phyloP scores from a whole-genome alignment of 2,329 filamentous ascomycete species.

The Pyrenophora seminiperda region DNA sequence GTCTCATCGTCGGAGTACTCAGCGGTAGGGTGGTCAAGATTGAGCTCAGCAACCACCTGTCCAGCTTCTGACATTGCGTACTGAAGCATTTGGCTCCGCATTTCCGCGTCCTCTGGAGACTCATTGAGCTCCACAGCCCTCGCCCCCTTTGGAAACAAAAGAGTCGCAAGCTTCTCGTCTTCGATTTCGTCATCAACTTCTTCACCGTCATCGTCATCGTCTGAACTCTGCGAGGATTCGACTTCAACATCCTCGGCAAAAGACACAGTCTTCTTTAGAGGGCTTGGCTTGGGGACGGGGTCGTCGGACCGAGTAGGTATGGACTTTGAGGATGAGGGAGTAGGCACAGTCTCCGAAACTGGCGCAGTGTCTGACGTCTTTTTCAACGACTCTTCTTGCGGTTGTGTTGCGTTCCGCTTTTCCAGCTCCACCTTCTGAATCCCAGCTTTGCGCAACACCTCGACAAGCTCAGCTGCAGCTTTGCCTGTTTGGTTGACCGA shows the following conservation, averaged over 20 bases:
- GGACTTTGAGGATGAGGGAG: background rate
- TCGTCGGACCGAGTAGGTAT: background rate
- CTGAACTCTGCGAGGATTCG: slow-evolving; percentile 21
- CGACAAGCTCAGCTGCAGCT: slow-evolving; percentile 68
- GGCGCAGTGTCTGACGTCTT: background rate
- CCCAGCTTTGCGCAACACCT: slow-evolving; percentile 78
- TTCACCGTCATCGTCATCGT: too few species aligned
- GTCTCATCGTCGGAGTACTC: slow-evolving; percentile 58
- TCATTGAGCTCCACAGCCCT: slow-evolving; percentile 64
- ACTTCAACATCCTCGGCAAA: slow-evolving; percentile 65
- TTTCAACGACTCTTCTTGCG: background rate
- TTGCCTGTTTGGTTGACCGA: slow-evolving; percentile 64
- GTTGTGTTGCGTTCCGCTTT: slow-evolving; percentile 16
- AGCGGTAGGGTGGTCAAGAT: slow-evolving; percentile 70
- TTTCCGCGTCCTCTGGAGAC: slow-evolving; percentile 74
- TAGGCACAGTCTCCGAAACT: background rate
- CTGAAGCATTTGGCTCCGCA: slow-evolving; percentile 86
- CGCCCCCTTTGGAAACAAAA: slow-evolving; percentile 39
- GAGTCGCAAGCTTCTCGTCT: slow-evolving; percentile 34
- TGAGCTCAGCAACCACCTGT: slow-evolving; percentile 87
- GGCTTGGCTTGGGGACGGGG: background rate
- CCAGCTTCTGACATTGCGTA: slow-evolving; percentile 90
- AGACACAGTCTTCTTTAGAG: slow-evolving; percentile 63
- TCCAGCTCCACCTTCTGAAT: slow-evolving; percentile 50
- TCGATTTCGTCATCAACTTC: too few species aligned